Percentiles rank a stretch among this genome's conserved stretches.
phyloP scores from a whole-genome alignment of 352 stramenopile genomes.

The Pythium oligandrum region DNA sequence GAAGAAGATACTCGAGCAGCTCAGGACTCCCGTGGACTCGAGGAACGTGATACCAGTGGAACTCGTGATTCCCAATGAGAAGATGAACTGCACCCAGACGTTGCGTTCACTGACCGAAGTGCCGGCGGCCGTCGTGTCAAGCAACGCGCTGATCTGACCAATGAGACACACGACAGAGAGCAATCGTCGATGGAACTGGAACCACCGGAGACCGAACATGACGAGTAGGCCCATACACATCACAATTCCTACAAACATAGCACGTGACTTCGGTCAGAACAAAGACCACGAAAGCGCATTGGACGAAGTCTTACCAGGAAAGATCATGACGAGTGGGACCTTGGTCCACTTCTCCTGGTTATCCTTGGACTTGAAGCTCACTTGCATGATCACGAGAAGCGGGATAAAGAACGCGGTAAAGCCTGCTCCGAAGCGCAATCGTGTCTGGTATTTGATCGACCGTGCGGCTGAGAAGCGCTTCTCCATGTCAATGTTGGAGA shows the following conservation, averaged over 20 bases:
- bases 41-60: constrained; percentile 75
- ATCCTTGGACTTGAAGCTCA: constrained; percentile 75
- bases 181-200: constrained; percentile 46
- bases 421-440: constrained; percentile 61
- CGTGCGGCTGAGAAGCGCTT: constrained; percentile 44
- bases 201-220: constrained; percentile 52
- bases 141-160: constrained; percentile 62
- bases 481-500: constrained; percentile 69
- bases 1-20: constrained; percentile 63
- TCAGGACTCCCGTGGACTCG: constrained; percentile 52
- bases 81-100: constrained; percentile 86
- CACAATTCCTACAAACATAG: constrained; percentile 35
- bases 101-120: constrained; percentile 77
- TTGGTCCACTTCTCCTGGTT: constrained; percentile 60
- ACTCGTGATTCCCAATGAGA: constrained; percentile 77
- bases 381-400: constrained; percentile 82
- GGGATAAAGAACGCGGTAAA: constrained; percentile 83
- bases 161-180: constrained; percentile 65
- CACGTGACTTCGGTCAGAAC: neutral
- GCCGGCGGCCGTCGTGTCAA: constrained; percentile 69
- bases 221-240: constrained; percentile 71
- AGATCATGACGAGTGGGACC: constrained; percentile 74
- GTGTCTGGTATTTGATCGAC: constrained; percentile 64
- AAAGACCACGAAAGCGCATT: neutral
- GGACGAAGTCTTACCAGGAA: constrained; percentile 29